Conservation (phyloP, 306 rosid species). For the Prunus mira region DNA sequence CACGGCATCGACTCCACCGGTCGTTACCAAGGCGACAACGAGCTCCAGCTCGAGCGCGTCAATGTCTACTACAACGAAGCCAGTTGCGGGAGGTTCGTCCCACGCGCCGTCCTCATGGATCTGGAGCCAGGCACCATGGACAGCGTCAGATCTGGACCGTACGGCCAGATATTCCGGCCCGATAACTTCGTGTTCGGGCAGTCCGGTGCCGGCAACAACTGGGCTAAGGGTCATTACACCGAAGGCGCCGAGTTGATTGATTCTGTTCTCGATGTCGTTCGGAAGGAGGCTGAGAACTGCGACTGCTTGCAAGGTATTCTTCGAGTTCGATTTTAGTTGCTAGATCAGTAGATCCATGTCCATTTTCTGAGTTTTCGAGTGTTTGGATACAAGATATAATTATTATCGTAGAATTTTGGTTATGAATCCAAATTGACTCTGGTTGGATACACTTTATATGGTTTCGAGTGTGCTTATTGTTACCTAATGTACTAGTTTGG, state of each 20-base stretch:
- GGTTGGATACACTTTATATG: neutral
- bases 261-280: slow-evolving; percentile 64
- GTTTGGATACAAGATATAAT: neutral
- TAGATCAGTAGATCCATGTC: neutral
- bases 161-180: slow-evolving; percentile 65
- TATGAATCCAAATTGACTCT: neutral
- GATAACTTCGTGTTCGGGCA: slow-evolving; percentile 68
- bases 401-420: neutral
- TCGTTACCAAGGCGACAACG: slow-evolving; percentile 52
- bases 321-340: neutral
- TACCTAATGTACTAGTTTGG: neutral
- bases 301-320: slow-evolving; percentile 60
- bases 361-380: neutral
- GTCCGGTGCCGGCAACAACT: slow-evolving; percentile 69
- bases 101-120: slow-evolving; percentile 67
- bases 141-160: slow-evolving; percentile 63
- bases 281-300: slow-evolving; percentile 71
- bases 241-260: slow-evolving; percentile 74
- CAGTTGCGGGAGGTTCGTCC: slow-evolving; percentile 58
- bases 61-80: slow-evolving; percentile 73
- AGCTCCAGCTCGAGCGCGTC: slow-evolving; percentile 62
- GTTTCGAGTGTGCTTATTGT: neutral
- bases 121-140: slow-evolving; percentile 73
- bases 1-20: slow-evolving; percentile 67
- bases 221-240: slow-evolving; percentile 73